Evolutionary conservation across 139 green algal genomes (phyloP).

Genomic region (Chlorella vulgaris): DNA sequence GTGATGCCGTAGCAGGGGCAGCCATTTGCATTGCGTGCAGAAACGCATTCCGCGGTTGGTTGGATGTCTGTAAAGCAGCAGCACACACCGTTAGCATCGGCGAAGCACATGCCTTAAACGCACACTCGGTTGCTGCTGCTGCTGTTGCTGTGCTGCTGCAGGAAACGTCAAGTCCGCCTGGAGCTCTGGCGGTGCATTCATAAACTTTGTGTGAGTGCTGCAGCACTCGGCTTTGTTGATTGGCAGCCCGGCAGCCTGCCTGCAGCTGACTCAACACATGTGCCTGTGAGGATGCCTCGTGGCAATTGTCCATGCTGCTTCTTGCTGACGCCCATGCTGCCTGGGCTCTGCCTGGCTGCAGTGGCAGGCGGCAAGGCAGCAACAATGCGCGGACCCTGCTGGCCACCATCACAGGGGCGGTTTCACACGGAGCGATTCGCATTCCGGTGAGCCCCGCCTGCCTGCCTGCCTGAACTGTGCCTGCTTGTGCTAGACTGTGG

Average conservation of each 20-base stretch:
- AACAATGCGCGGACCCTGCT: background rate
- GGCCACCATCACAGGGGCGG: background rate
- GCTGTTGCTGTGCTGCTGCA: background rate
- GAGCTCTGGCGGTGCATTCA: conserved; percentile 1
- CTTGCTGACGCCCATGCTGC: too few relatives aligned
- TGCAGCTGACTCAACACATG: too few relatives aligned
- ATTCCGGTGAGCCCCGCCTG: conserved; percentile 1
- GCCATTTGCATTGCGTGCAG: too few relatives aligned
- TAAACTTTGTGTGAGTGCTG: background rate
- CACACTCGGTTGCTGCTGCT: background rate
- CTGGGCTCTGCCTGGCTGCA: background rate
- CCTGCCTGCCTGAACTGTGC: background rate
- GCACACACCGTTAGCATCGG: background rate
- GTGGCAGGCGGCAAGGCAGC: conserved; percentile 1
- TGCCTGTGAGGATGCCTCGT: too few relatives aligned
- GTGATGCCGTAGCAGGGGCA: too few relatives aligned
- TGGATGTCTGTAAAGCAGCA: too few relatives aligned
- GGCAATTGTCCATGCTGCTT: too few relatives aligned
- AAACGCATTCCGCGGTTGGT: too few relatives aligned
- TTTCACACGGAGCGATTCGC: background rate
- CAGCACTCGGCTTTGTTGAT: background rate
- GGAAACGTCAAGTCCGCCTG: background rate
- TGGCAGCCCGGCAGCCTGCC: background rate
- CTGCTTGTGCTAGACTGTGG: background rate
- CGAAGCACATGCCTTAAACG: background rate